Percentiles rank a stretch among this genome's conserved stretches.
Conservation (phyloP, 805 yeast genomes). For the Lipomyces sp. region DNA sequence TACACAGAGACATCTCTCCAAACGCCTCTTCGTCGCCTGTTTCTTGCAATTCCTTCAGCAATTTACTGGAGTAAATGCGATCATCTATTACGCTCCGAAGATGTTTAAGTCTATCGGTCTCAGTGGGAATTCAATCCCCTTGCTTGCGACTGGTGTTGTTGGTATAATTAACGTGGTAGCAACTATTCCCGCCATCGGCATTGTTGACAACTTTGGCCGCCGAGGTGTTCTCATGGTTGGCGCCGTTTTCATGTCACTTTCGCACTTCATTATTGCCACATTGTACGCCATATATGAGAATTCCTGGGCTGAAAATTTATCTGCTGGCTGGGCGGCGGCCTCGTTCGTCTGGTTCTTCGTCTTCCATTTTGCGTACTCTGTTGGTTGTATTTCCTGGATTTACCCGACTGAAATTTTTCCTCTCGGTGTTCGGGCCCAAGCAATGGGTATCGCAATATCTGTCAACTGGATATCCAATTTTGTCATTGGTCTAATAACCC, state of each 20-base stretch:
- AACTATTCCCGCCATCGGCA: constrained; percentile 60
- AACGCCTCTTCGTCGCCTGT: constrained; percentile 33
- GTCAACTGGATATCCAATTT: constrained; percentile 70
- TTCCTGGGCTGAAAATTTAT: constrained; percentile 45
- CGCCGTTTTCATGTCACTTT: constrained; percentile 64
- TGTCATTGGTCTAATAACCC: constrained; percentile 51
- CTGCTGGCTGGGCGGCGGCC: constrained; percentile 39
- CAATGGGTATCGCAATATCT: constrained; percentile 64
- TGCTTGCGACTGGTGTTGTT: constrained; percentile 51
- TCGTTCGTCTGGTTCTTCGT: constrained; percentile 39
- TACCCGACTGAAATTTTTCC: constrained; percentile 70
- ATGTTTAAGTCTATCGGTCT: constrained; percentile 56
- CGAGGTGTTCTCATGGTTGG: constrained; percentile 65
- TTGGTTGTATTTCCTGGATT: constrained; percentile 53
- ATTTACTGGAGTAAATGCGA: constrained; percentile 53
- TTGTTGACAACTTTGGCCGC: constrained; percentile 68
- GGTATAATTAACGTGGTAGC: constrained; percentile 55
- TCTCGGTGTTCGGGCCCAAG: constrained; percentile 70
- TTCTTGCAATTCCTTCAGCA: constrained; percentile 40
- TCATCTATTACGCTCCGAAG: constrained; percentile 55
- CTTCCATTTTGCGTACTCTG: constrained; percentile 40
- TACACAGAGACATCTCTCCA: constrained; percentile 24
- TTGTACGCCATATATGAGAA: constrained; percentile 51
- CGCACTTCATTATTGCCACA: constrained; percentile 46
- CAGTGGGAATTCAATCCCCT: constrained; percentile 53